phyloP scores from a whole-genome alignment of 2,329 filamentous ascomycete genomes.

The Magnaporthales sp. region DNA sequence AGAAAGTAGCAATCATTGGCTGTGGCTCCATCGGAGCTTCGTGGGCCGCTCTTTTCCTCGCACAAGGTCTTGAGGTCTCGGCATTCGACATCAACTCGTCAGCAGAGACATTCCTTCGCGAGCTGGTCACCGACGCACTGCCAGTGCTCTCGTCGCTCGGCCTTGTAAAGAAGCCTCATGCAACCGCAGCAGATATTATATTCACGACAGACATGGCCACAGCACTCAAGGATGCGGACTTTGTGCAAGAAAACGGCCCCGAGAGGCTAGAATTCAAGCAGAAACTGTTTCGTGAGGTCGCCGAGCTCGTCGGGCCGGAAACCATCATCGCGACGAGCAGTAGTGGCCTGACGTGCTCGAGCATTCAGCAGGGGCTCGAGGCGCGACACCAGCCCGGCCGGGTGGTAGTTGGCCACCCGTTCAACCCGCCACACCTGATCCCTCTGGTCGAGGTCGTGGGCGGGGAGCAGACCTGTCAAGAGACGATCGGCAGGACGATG shows the following conservation, averaged over 20 bases:
- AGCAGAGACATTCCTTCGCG: neutral
- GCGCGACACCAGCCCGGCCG: conserved; percentile 17
- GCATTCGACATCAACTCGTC: conserved; percentile 22
- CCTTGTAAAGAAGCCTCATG: neutral
- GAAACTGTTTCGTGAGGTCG: conserved; percentile 24
- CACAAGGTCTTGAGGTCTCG: conserved; percentile 23
- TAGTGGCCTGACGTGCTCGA: conserved; percentile 25
- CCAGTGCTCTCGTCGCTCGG: neutral
- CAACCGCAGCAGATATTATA: neutral
- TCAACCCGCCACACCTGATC: conserved; percentile 39
- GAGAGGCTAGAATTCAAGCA: conserved; percentile 30
- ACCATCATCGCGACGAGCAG: conserved; percentile 30
- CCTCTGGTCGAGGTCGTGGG: conserved; percentile 37
- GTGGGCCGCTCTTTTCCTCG: conserved; percentile 28
- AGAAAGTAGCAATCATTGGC: conserved; percentile 21
- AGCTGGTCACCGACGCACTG: neutral
- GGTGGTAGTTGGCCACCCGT: conserved; percentile 35
- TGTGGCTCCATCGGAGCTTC: conserved; percentile 25
- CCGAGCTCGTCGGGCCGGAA: conserved; percentile 17
- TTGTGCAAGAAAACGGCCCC: conserved; percentile 30
- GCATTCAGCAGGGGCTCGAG: neutral
- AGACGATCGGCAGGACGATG: conserved; percentile 19
- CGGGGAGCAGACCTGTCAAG: conserved; percentile 18
- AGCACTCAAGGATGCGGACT: conserved; percentile 16
- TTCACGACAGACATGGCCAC: neutral